Evolutionary conservation across 768 basidiomycete species (phyloP), one percentile per base, ranked within the genome.

Genomic region (Amanita phalloides): DNA sequence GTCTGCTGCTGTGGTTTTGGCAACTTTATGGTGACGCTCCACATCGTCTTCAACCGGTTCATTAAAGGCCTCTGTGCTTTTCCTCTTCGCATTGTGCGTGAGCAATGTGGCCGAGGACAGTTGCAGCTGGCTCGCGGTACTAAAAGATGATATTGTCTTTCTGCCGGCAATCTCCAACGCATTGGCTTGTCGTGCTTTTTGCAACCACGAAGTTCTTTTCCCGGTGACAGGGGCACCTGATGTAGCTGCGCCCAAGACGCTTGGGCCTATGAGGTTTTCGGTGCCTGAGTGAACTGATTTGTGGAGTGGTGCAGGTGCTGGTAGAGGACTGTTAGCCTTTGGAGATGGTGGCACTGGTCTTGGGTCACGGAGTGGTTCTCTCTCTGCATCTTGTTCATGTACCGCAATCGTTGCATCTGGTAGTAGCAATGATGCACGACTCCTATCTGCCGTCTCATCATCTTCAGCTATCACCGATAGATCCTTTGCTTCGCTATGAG

Each of bases 191-290:
- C 86, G 73, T 11, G 82, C 88, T 58, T 86, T 87, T 65, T 77
- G 79, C 49, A 90, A 64, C 88, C 88, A 90, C 3, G 88, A 90
- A 7, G 84, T 84, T 30, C 87, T 79, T 59, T 86, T 88, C 2
- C 77, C 79, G 8, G 70, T 70, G 25, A 64, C 61, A 20, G 67
- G 60, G 4, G 66, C 63, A n/a, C 72, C 69, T 36, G 74, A 71
- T 2, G 72, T 74, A 13, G 67, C 67, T 20, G 65, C 64, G 3
- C 71, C 70, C 20, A 68, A 53, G 30, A 63, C 56, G 32, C 57
- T 58, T 20, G 60, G 43, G 37, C 65, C 64, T 8, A 60, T 54
- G 1, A 70, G 70, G 38, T 73, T 62, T 17, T 83, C 84, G 17
- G 71, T 71, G 32, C 68, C 58, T 10, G 70, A 58, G 23, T 78